These are phyloP conservation scores for Aristolochia fimbriata DNA, from an alignment of 164 flowering plant species.

Conservation along the genomic window DNA sequence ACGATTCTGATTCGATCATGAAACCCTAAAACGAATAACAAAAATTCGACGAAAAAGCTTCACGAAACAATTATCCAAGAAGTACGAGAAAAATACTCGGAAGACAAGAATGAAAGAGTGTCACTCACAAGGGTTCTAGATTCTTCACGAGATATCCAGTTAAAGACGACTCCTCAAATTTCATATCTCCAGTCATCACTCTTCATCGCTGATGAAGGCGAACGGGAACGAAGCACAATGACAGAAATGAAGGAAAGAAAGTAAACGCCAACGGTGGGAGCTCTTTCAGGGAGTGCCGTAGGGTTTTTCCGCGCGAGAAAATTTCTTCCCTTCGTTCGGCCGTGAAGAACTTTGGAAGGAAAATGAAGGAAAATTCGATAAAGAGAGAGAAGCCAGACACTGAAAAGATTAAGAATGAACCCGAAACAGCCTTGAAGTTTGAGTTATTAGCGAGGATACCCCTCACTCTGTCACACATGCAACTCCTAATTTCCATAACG, in stretches of 20 bases:
- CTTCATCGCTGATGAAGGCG: constrained; percentile 7
- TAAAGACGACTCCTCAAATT: constrained; percentile 20
- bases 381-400: no score
- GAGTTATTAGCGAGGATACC: no score
- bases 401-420: no score
- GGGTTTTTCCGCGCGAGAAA: neutral
- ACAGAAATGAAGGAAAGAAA: neutral
- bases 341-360: no score
- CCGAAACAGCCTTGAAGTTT: no score
- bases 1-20: no score
- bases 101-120: neutral
- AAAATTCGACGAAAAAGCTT: neutral
- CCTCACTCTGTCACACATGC: no score
- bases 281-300: neutral
- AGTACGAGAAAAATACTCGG: neutral
- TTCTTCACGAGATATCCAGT: constrained; percentile 20
- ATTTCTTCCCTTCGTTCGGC: no score
- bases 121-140: constrained; percentile 25
- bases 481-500: no score
- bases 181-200: constrained; percentile 15
- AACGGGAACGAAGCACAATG: neutral
- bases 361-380: no score
- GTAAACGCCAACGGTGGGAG: no score
- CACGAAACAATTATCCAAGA: no score
- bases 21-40: neutral